Percentiles rank a stretch among this genome's conserved stretches.
phyloP scores from a whole-genome alignment of 768 basidiomycete genomes.

The Amanita pallidorosea region DNA sequence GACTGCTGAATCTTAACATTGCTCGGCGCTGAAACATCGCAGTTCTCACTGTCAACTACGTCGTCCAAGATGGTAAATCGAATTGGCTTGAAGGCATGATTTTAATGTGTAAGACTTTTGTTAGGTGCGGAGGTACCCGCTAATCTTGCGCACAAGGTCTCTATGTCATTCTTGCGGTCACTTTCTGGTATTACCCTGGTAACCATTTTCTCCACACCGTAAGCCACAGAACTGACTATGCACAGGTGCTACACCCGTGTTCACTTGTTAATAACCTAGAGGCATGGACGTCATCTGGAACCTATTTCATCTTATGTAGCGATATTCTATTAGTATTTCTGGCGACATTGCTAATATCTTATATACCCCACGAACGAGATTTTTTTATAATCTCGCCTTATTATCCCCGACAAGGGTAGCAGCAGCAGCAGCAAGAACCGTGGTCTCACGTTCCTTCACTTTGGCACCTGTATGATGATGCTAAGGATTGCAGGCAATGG shows the following conservation, averaged over 20 bases:
- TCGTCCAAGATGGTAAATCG: conserved; percentile 70
- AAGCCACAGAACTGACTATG: not conserved
- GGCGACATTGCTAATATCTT: not conserved
- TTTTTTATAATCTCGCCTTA: conserved; percentile 50
- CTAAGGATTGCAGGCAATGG: not conserved
- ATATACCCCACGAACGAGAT: not conserved
- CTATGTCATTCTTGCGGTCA: conserved; percentile 61
- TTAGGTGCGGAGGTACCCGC: too few relatives aligned
- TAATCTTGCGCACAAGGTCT: conserved; percentile 27
- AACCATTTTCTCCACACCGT: conserved; percentile 3
- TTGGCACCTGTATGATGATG: conserved; percentile 48
- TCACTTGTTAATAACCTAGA: conserved; percentile 12
- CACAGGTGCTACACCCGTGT: conserved; percentile 19
- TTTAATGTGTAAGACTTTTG: conserved; percentile 24
- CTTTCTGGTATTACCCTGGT: conserved; percentile 57
- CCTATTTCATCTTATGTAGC: not conserved
- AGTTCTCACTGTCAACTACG: conserved; percentile 81
- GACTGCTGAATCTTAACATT: not conserved
- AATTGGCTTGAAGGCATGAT: conserved; percentile 77
- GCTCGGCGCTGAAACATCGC: not conserved
- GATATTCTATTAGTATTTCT: not conserved
- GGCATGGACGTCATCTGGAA: not conserved
- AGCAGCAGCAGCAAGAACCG: conserved; percentile 71
- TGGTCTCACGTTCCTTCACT: conserved; percentile 73
- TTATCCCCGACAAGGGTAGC: conserved; percentile 51